Conservation (phyloP, 805 yeast species). For the Lachancea kluyveri region DNA sequence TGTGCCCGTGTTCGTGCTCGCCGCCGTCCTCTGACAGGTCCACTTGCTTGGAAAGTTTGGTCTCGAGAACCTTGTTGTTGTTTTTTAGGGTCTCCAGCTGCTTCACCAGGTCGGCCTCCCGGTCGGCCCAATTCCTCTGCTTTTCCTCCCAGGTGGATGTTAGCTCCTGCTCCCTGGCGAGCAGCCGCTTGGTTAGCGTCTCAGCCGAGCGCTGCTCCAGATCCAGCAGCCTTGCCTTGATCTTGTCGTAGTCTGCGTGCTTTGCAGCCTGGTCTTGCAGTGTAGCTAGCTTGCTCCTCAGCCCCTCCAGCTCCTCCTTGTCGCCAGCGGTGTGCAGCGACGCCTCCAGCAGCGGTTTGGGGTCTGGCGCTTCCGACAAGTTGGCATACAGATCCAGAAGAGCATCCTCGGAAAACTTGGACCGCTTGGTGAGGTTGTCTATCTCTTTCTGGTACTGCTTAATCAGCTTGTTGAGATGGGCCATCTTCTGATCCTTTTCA, state of each 20-base stretch:
- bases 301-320: slow-evolving; percentile 43
- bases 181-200: slow-evolving; percentile 44
- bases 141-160: slow-evolving; percentile 65
- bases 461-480: slow-evolving; percentile 40
- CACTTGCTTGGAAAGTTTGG: slow-evolving; percentile 56
- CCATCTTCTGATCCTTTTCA: slow-evolving; percentile 58
- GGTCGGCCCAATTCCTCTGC: slow-evolving; percentile 58
- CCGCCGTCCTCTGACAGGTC: slow-evolving; percentile 35
- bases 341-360: slow-evolving; percentile 69
- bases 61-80: slow-evolving; percentile 58
- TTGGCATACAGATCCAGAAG: slow-evolving; percentile 71
- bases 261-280: slow-evolving; percentile 55
- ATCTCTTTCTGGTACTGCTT: slow-evolving; percentile 81
- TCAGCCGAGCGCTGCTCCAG: slow-evolving; percentile 58
- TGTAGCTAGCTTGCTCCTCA: slow-evolving; percentile 44
- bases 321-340: slow-evolving; percentile 58
- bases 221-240: slow-evolving; percentile 55
- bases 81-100: slow-evolving; percentile 47
- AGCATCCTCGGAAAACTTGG: slow-evolving; percentile 64
- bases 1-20: slow-evolving; percentile 25
- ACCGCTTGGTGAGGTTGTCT: slow-evolving; percentile 71
- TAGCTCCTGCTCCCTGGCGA: slow-evolving; percentile 71
- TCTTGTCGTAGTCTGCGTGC: slow-evolving; percentile 71
- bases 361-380: slow-evolving; percentile 90
- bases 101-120: slow-evolving; percentile 45